Evolutionary conservation across 148 eudicot genomes (phyloP), one percentile per base, ranked within the genome.

Genomic region (Chenopodium suecicum): DNA sequence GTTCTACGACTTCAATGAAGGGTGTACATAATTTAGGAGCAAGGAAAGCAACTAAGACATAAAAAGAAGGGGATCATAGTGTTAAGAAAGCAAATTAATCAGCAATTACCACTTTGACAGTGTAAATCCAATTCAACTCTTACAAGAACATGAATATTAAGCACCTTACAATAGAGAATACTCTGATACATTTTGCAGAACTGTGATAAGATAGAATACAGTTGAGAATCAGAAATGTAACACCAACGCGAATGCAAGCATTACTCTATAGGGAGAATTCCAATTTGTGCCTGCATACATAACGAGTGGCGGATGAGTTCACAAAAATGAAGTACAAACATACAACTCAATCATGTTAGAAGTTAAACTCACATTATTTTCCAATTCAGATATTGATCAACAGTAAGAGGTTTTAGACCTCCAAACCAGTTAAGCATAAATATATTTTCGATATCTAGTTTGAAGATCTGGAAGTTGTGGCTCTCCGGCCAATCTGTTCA

Each of bases 391-490:
- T 95, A 95, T 79, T 95, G 89, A 73, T 92, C 92, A 81, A 92
- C 94, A 17, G 98, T 93, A n/a, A 93, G 87, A 87, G 94, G 93
- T 82, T 90, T 95, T 66, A 88, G 91, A 75, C 98, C 98, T 67
- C 98, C 98, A 84, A 84, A 95, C 93, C 90, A 90, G 78, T 95
- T 93, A 19, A 95, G 89, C 87, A 95, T 44, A 63, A 95, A 93
- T 60, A 95, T 91, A 67, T 92, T 82, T 22, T 84, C 88, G 2
- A 90, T 91, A 47, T 90, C 91, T 41, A 95, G 79, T 82, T 87
- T 92, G 84, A 84, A 93, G 48, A 93, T 50, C 92, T 87, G 90
- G 89, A 95, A 95, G 75, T 89, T 72, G 88, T 95, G 98, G 86
- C 83, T 70, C 85, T 89, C 75, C 0, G 98, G 97, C 94, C 98